These are phyloP conservation scores for Baorangia bicolor DNA, from an alignment of 768 basidiomycete genomes.

Conservation along the genomic window DNA sequence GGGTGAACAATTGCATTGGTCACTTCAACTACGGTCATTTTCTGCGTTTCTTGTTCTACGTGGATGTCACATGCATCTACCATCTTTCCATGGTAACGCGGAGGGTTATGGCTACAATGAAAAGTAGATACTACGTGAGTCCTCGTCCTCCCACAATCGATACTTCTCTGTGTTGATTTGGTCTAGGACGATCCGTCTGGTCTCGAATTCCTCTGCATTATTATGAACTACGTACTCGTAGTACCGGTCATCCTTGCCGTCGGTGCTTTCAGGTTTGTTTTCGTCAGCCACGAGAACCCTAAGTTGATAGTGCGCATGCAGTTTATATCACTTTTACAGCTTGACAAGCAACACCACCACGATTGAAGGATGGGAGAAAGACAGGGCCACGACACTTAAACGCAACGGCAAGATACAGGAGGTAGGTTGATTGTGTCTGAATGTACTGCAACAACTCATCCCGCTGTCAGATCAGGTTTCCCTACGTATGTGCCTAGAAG, in stretches of 20 bases:
- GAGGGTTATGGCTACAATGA: conserved; percentile 52
- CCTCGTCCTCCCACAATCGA: conserved; percentile 15
- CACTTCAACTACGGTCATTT: conserved; percentile 89
- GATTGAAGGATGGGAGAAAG: conserved; percentile 98
- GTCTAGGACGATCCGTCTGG: conserved; percentile 65
- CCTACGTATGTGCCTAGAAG: conserved; percentile 62
- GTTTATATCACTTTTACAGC: conserved; percentile 84
- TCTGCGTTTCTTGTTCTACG: conserved; percentile 88
- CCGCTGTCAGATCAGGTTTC: conserved; percentile 72
- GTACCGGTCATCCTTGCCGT: conserved; percentile 85
- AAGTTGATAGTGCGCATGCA: conserved; percentile 33
- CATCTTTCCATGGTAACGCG: conserved; percentile 81
- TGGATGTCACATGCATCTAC: conserved; percentile 86
- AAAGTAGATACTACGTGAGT: conserved; percentile 53
- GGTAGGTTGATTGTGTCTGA: conserved; percentile 36
- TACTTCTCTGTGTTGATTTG: background rate
- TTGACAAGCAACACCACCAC: conserved; percentile 85
- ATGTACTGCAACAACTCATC: background rate
- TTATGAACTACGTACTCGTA: conserved; percentile 84
- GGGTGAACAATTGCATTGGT: conserved; percentile 95
- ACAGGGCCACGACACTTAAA: conserved; percentile 84
- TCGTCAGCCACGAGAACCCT: background rate
- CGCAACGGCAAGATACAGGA: conserved; percentile 83
- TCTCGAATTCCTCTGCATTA: conserved; percentile 75
- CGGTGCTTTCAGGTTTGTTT: conserved; percentile 78